These are phyloP conservation scores for Penicillium capsulatum DNA, from an alignment of 2,329 filamentous ascomycete species.

Conservation along the genomic window DNA sequence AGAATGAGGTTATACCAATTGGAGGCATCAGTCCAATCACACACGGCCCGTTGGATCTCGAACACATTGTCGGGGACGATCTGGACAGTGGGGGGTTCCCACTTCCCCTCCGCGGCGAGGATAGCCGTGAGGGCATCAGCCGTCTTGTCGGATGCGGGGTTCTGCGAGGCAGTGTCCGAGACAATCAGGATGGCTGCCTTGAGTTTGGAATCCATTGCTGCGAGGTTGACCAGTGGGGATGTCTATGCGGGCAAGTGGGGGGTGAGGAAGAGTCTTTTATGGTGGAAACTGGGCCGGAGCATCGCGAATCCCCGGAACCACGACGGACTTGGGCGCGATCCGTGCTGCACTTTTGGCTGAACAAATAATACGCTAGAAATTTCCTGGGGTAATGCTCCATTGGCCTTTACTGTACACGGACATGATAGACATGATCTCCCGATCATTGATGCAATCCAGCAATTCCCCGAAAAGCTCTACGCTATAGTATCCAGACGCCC, in stretches of 20 bases:
- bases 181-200: slow-evolving; percentile 77
- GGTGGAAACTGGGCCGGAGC: slow-evolving; percentile 10
- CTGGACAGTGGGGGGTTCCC: slow-evolving; percentile 63
- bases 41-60: slow-evolving; percentile 71
- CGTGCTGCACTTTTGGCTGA: slow-evolving; percentile 11
- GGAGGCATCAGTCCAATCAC: slow-evolving; percentile 65
- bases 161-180: slow-evolving; percentile 80
- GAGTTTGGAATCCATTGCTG: slow-evolving; percentile 44
- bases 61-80: slow-evolving; percentile 76
- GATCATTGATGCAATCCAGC: slow-evolving; percentile 25
- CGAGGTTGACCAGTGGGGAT: slow-evolving; percentile 3
- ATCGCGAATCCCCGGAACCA: slow-evolving; percentile 14
- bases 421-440: slow-evolving; percentile 24
- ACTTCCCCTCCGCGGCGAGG: slow-evolving; percentile 66
- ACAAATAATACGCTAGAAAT: too few species aligned
- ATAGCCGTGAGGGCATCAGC: slow-evolving; percentile 63
- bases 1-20: slow-evolving; percentile 68
- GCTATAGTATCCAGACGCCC: slow-evolving; percentile 37
- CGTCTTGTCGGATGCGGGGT: slow-evolving; percentile 74
- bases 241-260: slow-evolving; percentile 11
- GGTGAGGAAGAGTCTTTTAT: slow-evolving; percentile 6
- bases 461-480: slow-evolving; percentile 23
- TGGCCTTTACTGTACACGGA: slow-evolving; percentile 28
- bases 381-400: slow-evolving; percentile 3
- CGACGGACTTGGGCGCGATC: too few species aligned